Base-by-base conservation (phyloP, 306 rosid species). In the Rosa persica region DNA sequence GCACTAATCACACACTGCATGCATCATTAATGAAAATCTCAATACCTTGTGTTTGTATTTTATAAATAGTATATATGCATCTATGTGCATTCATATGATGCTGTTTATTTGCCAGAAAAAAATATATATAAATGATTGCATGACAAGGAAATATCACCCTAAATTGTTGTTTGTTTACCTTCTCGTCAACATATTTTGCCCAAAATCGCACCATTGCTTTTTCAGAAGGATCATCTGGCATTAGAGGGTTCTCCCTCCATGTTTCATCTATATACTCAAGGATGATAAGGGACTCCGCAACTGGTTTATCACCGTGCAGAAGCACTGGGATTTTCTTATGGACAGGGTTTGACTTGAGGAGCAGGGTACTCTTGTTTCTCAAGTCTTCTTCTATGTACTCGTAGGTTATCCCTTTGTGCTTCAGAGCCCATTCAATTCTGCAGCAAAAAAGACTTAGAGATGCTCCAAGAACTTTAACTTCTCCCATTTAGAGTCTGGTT, bases 251-350 rank as follows among this genome's bases (percentile, higher is more conserved):
- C 27, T 70, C 71, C 44, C 19, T 66, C 91, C 94, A 90, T 0
- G 78, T 81, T 61, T 90, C 94, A 58, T 88, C 90, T 4, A 88
- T 79, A 86, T 90, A 88, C 49, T 88, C 88, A 52, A 90, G 77
- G 57, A 88, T 89, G 67, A 89, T 75, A 77, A 89, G 89, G 0
- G 93, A 87, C 76, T 87, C 93, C 13, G 64, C 61, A 4, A 90
- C 10, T 12, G 91, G 78, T 46, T 44, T 88, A 23, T 61, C 90
- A 48, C 82, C 72, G 48, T 90, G 90, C n/a, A 90, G 81, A 30
- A 88, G 83, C 44, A 90, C 89, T 36, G 93, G 93, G 10, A 88
- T 60, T 58, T 88, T 90, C 80, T 88, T 90, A 20, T 82, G 77
- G 68, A 90, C 78, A 36, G 93, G 93, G 38, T 90, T 90, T 43